Conservation (phyloP, 495 filamentous ascomycete genomes). For the Tricharina praecox region DNA sequence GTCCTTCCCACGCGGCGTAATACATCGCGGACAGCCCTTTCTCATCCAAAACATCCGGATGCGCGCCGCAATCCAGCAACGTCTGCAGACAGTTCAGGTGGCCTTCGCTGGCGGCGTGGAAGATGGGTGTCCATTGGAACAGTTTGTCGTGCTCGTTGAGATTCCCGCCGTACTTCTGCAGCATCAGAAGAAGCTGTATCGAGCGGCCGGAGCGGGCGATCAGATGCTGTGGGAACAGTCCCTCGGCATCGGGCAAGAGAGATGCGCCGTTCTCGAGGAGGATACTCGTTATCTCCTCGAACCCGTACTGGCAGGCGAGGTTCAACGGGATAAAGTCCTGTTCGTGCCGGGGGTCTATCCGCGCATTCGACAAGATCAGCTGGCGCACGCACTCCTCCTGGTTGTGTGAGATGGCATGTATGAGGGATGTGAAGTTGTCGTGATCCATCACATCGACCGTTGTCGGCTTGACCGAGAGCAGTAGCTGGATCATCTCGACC, state of each 20-base stretch:
- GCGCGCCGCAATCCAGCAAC: constrained; percentile 56
- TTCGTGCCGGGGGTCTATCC: constrained; percentile 64
- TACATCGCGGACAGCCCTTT: constrained; percentile 91
- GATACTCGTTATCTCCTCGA: constrained; percentile 60
- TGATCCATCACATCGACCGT: constrained; percentile 80
- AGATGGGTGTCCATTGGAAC: constrained; percentile 91
- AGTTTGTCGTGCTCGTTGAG: constrained; percentile 84
- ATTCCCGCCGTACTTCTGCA: constrained; percentile 78
- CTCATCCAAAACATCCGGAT: constrained; percentile 65
- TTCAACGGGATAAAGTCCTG: constrained; percentile 89
- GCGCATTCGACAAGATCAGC: constrained; percentile 52
- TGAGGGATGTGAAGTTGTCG: constrained; percentile 90
- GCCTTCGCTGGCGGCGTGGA: constrained; percentile 92
- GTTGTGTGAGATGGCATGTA: constrained; percentile 80
- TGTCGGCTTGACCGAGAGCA: constrained; percentile 40
- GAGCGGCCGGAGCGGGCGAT: constrained; percentile 79
- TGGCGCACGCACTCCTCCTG: constrained; percentile 60
- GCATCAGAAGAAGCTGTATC: constrained; percentile 55
- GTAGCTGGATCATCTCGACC: constrained; percentile 59
- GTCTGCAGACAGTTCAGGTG: constrained; percentile 72
- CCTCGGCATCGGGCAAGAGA: constrained; percentile 83
- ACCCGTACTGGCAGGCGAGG: constrained; percentile 83
- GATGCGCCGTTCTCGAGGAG: constrained; percentile 60
- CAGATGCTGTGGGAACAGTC: constrained; percentile 91
- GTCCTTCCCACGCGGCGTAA: constrained; percentile 96